These are phyloP conservation scores for Didymella glomerata DNA, from an alignment of 2,329 filamentous ascomycete species.

Conservation along the genomic window DNA sequence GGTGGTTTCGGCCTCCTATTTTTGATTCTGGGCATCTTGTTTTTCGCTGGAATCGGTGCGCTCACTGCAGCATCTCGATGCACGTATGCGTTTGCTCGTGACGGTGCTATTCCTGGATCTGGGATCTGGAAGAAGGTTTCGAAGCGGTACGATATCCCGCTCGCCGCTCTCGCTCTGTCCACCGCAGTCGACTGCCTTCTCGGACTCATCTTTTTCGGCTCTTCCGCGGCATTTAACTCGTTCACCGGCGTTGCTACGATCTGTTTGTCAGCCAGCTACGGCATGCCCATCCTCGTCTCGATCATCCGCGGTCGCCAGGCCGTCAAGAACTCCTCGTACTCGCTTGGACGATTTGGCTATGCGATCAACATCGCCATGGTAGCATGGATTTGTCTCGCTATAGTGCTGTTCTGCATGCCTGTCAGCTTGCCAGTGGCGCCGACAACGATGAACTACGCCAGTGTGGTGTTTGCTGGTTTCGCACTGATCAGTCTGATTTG, in stretches of 20 bases:
- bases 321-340: slow-evolving; percentile 72
- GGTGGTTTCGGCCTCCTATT: slow-evolving; percentile 80
- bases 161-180: slow-evolving; percentile 74
- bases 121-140: slow-evolving; percentile 72
- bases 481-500: slow-evolving; percentile 48
- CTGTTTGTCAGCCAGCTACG: slow-evolving; percentile 78
- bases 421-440: slow-evolving; percentile 55
- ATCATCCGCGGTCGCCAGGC: slow-evolving; percentile 71
- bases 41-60: slow-evolving; percentile 79
- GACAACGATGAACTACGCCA: slow-evolving; percentile 55
- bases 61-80: slow-evolving; percentile 77
- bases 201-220: slow-evolving; percentile 82
- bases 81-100: slow-evolving; percentile 78
- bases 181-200: slow-evolving; percentile 74
- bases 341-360: slow-evolving; percentile 73
- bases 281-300: slow-evolving; percentile 76
- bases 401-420: slow-evolving; percentile 80
- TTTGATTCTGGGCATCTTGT: slow-evolving; percentile 76
- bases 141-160: slow-evolving; percentile 71
- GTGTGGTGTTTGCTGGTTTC: slow-evolving; percentile 53
- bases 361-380: slow-evolving; percentile 73
- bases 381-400: slow-evolving; percentile 74
- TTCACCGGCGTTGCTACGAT: slow-evolving; percentile 84
- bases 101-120: slow-evolving; percentile 77
- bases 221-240: slow-evolving; percentile 77